Base-by-base conservation (phyloP, 164 flowering plant species). In the Houttuynia cordata region DNA sequence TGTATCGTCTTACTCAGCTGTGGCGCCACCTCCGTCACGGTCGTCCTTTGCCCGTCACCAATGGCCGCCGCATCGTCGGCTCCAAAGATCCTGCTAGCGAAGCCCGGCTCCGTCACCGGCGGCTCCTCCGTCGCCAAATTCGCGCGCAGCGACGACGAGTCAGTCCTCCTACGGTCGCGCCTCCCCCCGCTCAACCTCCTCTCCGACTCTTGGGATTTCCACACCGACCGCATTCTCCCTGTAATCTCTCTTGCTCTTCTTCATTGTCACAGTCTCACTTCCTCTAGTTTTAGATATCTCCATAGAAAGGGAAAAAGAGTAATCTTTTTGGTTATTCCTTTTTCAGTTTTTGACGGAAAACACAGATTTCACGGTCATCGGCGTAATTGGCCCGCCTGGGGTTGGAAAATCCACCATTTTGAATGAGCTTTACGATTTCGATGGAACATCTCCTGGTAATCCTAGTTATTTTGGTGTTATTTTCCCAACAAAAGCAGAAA, bases 351-450 rank as follows among this genome's bases (percentile, higher is more conserved):
- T 88, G 76, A 85, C 91, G 10, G 98, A 92, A 47, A 92, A 92
- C 67, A 84, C 88, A 24, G 98, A 89, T 49, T 92, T 92, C 59
- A 85, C 79, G 8, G 98, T 92, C 64, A 79, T 92, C 49, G 96
- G 98, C 5, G 79, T 89, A 53, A 88, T 92, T 59, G 98, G 96
- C 24, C 85, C 91, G 10, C 79, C 88, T 24, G 93, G 95, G 0
- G 85, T 73, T 5, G 98, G 98, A 39, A 92, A 88, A 62, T 92
- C 98, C 5, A 87, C 91, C 7, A 84, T 92, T 24, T 59, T 92
- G 89, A 92, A 92, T 42, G 84, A 84, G 77, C 74, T 92, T 54
- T 89, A 92, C 70, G 98, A 93, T 1, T 92, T 78, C 64, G 86
- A 88, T 78, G 80, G 79, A 24, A 77, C 58, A 47, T 85, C 93